Conservation (phyloP, 345 rosid species). For the Cardamine chenopodiifolia region DNA sequence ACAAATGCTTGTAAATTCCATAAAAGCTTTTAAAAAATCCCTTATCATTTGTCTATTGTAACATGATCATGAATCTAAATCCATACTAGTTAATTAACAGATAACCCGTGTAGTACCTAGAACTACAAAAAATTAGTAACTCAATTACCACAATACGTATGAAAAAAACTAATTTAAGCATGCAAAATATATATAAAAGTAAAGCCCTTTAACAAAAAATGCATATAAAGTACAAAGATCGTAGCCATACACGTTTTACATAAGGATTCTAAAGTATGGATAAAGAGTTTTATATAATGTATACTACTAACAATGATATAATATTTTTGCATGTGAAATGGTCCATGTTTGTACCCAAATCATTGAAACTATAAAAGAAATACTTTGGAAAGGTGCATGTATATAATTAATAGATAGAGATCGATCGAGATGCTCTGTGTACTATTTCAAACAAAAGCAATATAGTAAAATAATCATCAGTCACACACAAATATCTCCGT, state of each 20-base stretch:
- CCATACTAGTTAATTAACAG: background rate
- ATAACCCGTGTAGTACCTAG: too few relatives aligned
- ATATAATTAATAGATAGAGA: background rate
- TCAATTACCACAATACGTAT: background rate
- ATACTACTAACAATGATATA: background rate
- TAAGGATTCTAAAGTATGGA: slow-evolving; percentile 5
- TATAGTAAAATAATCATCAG: background rate
- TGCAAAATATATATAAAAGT: slow-evolving; percentile 10
- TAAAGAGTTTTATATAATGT: background rate
- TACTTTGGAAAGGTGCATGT: background rate
- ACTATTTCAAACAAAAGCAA: slow-evolving; percentile 7
- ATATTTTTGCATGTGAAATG: slow-evolving; percentile 20
- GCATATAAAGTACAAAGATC: background rate
- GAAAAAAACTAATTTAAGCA: background rate
- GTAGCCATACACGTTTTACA: slow-evolving; percentile 35
- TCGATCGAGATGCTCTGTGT: background rate
- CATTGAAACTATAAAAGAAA: slow-evolving; percentile 10
- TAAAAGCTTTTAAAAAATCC: background rate
- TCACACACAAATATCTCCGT: slow-evolving; percentile 19
- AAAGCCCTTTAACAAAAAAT: background rate
- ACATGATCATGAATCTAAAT: background rate
- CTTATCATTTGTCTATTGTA: background rate
- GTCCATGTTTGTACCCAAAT: slow-evolving; percentile 17
- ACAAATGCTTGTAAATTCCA: background rate
- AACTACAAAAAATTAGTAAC: background rate